These are phyloP conservation scores for Cucurbita pepo DNA, from an alignment of 306 rosid species.

Conservation along the genomic window DNA sequence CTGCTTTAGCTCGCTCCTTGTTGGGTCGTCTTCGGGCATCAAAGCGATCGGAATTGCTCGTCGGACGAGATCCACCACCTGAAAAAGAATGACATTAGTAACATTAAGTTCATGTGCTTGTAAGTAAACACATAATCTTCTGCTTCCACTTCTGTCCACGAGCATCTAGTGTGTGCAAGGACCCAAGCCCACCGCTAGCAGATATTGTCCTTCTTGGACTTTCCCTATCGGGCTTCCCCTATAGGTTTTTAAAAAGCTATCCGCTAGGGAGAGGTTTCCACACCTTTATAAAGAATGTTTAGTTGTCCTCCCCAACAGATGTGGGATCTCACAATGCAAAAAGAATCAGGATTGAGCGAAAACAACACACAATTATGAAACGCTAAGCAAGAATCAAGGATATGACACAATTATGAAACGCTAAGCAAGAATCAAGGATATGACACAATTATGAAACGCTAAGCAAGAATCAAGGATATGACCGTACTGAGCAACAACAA, in stretches of 20 bases:
- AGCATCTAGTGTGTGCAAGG: neutral
- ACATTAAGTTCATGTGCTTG: neutral
- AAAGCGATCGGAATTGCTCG: constrained; percentile 65
- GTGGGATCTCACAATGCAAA: neutral
- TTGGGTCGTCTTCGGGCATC: constrained; percentile 41
- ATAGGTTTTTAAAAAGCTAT: no score
- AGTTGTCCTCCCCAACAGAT: no score
- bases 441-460: neutral
- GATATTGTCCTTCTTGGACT: no score
- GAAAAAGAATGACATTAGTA: neutral
- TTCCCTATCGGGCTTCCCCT: no score
- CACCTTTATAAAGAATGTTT: no score
- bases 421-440: neutral
- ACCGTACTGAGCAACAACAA: no score
- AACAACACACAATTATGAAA: neutral
- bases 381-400: neutral
- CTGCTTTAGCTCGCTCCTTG: constrained; percentile 40
- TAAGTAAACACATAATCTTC: neutral
- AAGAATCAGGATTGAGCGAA: neutral
- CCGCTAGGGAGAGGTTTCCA: no score
- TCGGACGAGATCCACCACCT: constrained; percentile 75
- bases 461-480: neutral
- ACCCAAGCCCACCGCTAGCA: no score
- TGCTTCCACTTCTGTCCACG: neutral
- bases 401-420: no score